phyloP scores from a whole-genome alignment of 1,139 yeast genomes.

The Diutina sp. region DNA sequence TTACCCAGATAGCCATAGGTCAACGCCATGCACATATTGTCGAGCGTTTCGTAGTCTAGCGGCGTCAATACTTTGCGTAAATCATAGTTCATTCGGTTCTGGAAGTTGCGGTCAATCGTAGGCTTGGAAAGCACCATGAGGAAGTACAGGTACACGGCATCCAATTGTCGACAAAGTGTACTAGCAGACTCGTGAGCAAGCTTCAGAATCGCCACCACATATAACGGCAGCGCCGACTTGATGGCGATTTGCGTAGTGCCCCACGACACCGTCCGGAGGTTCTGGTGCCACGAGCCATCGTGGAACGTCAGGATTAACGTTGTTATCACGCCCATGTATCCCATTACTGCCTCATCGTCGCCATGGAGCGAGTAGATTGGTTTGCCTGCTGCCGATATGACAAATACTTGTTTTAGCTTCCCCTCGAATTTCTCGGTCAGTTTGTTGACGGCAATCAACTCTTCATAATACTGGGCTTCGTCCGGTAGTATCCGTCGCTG shows the following conservation, averaged over 20 bases:
- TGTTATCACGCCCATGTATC: slow-evolving; percentile 65
- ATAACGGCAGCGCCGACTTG: slow-evolving; percentile 53
- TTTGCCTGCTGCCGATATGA: slow-evolving; percentile 86
- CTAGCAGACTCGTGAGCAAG: slow-evolving; percentile 22
- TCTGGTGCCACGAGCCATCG: slow-evolving; percentile 21
- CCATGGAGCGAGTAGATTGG: slow-evolving; percentile 82
- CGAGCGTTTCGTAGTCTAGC: slow-evolving; percentile 51
- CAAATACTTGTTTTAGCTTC: slow-evolving; percentile 57
- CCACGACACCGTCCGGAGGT: slow-evolving; percentile 13
- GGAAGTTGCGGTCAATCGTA: slow-evolving; percentile 55
- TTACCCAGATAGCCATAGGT: slow-evolving; percentile 18
- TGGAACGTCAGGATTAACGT: slow-evolving; percentile 54
- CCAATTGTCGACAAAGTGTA: slow-evolving; percentile 47
- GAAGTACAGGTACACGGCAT: slow-evolving; percentile 66
- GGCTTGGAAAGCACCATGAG: slow-evolving; percentile 70
- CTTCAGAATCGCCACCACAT: slow-evolving; percentile 61
- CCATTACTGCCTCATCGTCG: slow-evolving; percentile 53
- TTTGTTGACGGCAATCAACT: slow-evolving; percentile 11
- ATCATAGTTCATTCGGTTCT: slow-evolving; percentile 69
- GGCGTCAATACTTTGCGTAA: slow-evolving; percentile 65
- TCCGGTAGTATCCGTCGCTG: background rate
- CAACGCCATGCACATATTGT: slow-evolving; percentile 45
- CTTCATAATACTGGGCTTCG: background rate
- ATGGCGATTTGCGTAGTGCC: slow-evolving; percentile 43
- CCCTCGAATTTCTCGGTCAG: slow-evolving; percentile 20